Base-by-base conservation (phyloP, 2,329 filamentous ascomycete genomes). In the Paecilomyces dactylethromorphus region DNA sequence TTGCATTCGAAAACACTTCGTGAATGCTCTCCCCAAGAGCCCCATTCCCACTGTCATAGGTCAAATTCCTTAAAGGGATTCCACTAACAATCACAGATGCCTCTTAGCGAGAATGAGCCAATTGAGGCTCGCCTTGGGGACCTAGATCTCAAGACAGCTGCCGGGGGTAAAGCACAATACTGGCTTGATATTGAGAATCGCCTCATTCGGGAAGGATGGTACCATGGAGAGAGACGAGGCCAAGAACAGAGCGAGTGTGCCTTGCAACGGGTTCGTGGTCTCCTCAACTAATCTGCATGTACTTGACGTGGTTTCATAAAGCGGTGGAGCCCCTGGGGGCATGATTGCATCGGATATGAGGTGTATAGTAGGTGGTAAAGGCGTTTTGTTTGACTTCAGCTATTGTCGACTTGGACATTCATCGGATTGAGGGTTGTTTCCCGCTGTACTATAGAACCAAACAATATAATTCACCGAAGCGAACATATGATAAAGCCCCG, bases 61-160 rank as follows among this genome's bases (percentile, higher is more conserved):
- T 45, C 15, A 6, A 18, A 18, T 10, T 21, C 54, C 61, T 39
- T 60, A 50, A 54, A 33, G 51, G 10, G 55, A 13, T 18, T 3
- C 21, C 58, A 56, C 45, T 55, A 54, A 60, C 26, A 26, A 21
- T 18, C 26, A 31, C 50, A 77, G 75, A 73, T 75, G 45, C 69
- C 73, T 35, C 64, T 57, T 12, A 68, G 73, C 53, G 71, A 71
- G 33, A 66, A 61, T 18, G 62, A 62, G 0, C 64, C 67, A 3
- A 65, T 76, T 4, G 73, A 79, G 39, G 72, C 78, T 51, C 84
- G 87, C 57, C 80, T 94, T 10, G 89, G 87, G 1, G 90, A 94
- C 68, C 80, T 93, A 51, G 90, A 94, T 73, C 82, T 89, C 67
- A 94, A 94, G 76, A 87, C 87, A 58, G 81, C 83, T 8, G 75